Base-by-base conservation (phyloP, 441 rosid genomes). In the Erysimum cheiri region DNA sequence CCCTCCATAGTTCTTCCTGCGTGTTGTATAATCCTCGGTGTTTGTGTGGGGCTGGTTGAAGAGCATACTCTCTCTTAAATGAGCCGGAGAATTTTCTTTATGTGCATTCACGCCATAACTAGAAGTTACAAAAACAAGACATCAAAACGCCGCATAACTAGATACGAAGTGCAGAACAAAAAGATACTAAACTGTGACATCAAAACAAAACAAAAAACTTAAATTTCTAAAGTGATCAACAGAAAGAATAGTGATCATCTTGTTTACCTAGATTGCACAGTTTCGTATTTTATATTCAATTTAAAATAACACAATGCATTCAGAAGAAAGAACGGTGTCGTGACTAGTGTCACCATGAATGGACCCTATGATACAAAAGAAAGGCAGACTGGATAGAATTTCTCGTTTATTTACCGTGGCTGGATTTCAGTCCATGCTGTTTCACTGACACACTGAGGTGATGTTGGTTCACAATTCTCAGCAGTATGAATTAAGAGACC, bases 401-500 rank as follows among this genome's bases (percentile, higher is more conserved):
- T 56, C 40, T 36, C 26, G 48, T 50, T 62, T 19, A 36, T 73
- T 68, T 87, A 96, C 98, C 96, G 37, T 58, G 83, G 69, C 26
- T 44, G 81, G 33, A 32, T 83, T 12, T 75, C 91, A 80, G 64
- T 69, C 79, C 55, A 67, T 67, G 72, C 60, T 53, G 77, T 77
- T 72, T 77, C 87, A 41, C 75, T 78, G 36, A 78, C 59, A 72
- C 62, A 67, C 73, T 70, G 83, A 62, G 77, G 66, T 26, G 85
- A 81, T 62, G 75, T 24, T 53, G 53, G 49, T 46, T 77, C 89
- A 71, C 68, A 82, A 64, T 79, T 90, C 56, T 85, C 90, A 77
- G 82, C 87, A 54, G 89, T 80, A 77, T 86, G 82, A 71, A 91
- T 84, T 82, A 89, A 64, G 73, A 96, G 84, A 64, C 99, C 99